Evolutionary conservation across 192 early-diverging fungal genomes (phyloP), one percentile per base, ranked within the genome.

Genomic region (Gonapodya prolifera): DNA sequence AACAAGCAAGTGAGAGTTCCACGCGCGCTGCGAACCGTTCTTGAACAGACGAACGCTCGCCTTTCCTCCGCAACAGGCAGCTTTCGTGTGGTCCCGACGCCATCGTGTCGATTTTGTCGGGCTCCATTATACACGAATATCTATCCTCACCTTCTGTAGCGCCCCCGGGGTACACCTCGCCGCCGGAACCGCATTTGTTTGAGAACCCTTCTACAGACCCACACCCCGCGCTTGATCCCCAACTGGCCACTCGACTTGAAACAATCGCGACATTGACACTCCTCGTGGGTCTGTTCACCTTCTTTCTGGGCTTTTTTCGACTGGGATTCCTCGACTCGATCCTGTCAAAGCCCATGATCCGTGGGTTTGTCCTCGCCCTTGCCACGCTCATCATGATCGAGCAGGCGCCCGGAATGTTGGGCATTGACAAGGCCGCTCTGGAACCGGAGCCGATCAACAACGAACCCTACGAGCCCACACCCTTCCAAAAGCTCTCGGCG

Each of bases 281-380:
- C 8, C 90, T 96, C 83, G 93, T 97, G n/a, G 98, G 98, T 1
- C 74, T 95, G 8, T 94, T 98, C 77, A 96, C 96, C 1, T 96
- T 96, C 82, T 82, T 92, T 30, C 83, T 99, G 78, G 98, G 98
- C 2, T 92, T 98, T 83, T 93, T 99, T 81, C 90, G 98, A 34
- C 87, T 99, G 18, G 98, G 98, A n/a, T 99, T 99, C 80, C 81
- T 99, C 45, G 98, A 99, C 82, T 97, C 95, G 30, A 91, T 99
- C 35, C 89, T 99, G 77, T 95, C 93, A 8, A 91, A 95, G 75
- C 93, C 96, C 1, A 82, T 98, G n/a, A 80, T 99, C 70, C 88
- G 96, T 2, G 98, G 98, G 18, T 99, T 99, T 79, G 94, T 98
- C 69, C 91, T 94, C 30, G 98, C 95, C 33, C 94, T 97, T 0